These are phyloP conservation scores for Colletotrichum sublineola DNA, from an alignment of 2,329 filamentous ascomycete species.

Conservation along the genomic window DNA sequence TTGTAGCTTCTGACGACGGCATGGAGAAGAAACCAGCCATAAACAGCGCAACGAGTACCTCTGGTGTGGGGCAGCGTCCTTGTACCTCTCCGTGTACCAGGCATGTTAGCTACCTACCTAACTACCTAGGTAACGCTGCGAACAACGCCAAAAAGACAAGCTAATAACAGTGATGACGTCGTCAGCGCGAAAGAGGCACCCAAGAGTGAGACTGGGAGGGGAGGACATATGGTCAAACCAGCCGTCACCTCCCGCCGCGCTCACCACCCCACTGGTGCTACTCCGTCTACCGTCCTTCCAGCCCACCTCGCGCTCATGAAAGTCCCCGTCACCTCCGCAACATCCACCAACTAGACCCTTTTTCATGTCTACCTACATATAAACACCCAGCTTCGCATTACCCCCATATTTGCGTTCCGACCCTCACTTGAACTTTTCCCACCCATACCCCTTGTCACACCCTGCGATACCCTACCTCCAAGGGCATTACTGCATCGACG, in stretches of 20 bases:
- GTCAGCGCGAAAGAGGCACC: slow-evolving; percentile 42
- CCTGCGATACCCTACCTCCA: slow-evolving; percentile 29
- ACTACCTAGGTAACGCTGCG: slow-evolving; percentile 32
- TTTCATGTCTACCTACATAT: slow-evolving; percentile 34
- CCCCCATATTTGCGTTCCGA: slow-evolving; percentile 3
- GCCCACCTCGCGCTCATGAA: slow-evolving; percentile 6
- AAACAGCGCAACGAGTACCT: slow-evolving; percentile 19
- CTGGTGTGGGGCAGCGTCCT: slow-evolving; percentile 9
- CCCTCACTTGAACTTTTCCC: slow-evolving; percentile 27
- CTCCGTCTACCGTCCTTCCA: slow-evolving; percentile 10
- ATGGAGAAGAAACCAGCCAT: slow-evolving; percentile 8
- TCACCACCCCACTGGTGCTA: not conserved
- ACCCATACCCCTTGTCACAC: slow-evolving; percentile 29
- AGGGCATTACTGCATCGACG: slow-evolving; percentile 7
- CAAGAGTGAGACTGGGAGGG: slow-evolving; percentile 9
- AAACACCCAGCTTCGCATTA: slow-evolving; percentile 36
- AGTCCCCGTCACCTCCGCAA: slow-evolving; percentile 41
- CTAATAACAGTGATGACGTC: slow-evolving; percentile 43
- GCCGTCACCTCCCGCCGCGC: slow-evolving; percentile 10
- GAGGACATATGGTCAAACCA: not conserved
- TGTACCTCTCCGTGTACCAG: slow-evolving; percentile 16
- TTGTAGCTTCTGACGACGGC: slow-evolving; percentile 26
- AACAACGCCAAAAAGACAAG: slow-evolving; percentile 38
- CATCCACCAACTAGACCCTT: slow-evolving; percentile 29
- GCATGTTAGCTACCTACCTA: slow-evolving; percentile 22